Conservation (phyloP, 257 asterid species). For the Mentha longifolia region DNA sequence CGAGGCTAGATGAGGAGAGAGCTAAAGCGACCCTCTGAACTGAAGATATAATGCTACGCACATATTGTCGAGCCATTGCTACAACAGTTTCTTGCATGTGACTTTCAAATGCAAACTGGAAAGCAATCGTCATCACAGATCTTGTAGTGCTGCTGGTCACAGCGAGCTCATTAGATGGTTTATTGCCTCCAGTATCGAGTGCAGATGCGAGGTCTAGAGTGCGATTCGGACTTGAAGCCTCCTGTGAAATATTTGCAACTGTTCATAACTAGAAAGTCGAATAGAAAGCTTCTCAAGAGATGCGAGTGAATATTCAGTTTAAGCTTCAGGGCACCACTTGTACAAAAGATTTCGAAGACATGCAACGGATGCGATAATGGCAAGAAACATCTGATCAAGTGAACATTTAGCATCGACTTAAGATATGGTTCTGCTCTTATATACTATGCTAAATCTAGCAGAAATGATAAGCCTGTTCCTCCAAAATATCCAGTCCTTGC, state of each 20-base stretch:
- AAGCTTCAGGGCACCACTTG: no score
- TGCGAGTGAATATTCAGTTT: no score
- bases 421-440: background rate
- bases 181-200: slow-evolving; percentile 83
- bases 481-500: background rate
- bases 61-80: slow-evolving; percentile 82
- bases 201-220: slow-evolving; percentile 95
- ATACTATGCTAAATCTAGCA: no score
- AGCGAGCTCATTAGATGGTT: slow-evolving; percentile 50
- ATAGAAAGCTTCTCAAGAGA: background rate
- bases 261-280: background rate
- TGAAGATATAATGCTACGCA: slow-evolving; percentile 81
- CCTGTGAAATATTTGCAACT: slow-evolving; percentile 45
- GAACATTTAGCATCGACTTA: background rate
- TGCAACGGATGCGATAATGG: background rate
- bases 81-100: slow-evolving; percentile 93
- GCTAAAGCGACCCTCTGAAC: slow-evolving; percentile 94
- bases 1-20: slow-evolving; percentile 71
- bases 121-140: slow-evolving; percentile 92
- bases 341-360: background rate
- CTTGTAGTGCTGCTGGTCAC: slow-evolving; percentile 51
- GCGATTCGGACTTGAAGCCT: slow-evolving; percentile 81
- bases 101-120: slow-evolving; percentile 86
- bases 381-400: background rate
- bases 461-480: background rate